Evolutionary conservation across 2,329 filamentous ascomycete genomes (phyloP), one percentile per base, ranked within the genome.

Genomic region (Xylariaceae sp.): DNA sequence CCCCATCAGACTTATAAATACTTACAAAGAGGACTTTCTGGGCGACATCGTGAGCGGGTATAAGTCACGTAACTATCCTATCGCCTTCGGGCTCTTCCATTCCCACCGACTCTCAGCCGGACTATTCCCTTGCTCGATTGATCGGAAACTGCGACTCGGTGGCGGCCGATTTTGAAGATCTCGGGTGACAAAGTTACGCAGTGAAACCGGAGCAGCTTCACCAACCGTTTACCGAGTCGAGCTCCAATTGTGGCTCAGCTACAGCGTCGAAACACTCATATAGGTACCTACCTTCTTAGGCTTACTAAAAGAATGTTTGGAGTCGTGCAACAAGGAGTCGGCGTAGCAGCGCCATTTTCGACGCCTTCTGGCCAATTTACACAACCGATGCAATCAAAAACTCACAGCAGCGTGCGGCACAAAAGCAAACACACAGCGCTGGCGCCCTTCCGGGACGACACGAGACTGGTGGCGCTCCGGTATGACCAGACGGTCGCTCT

Each of bases 401-500:
- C 24, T 26, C 33, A 33, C 36, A 44, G 29, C 53, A 79, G 73
- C 60, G 67, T 75, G 65, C 75, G 78, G 60, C 69, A 73, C 59
- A 77, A 68, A 64, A 70, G 67, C 59, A 70, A 71, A 18, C 55
- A 36, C 57, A 67, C 76, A 16, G 60, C 69, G 56, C 63, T 70
- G 50, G 62, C 66, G 29, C 66, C 73, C 20, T 76, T 81, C 63
- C 73, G 76, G 55, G 77, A 80, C 64, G 80, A 82, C 61, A 70
- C 74, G 35, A 72, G 69, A 59, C 68, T 85, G 61, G 75, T 85
- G 53, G 78, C 77, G 41, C 65, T 86, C 50, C 80, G 81, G 53
- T 86, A 87, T 72, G 84, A 87, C 65, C 78, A 85, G 69, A 83
- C 81, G 29, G 72, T 78, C 44, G 77, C 81, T 62, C 80, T 80